Base-by-base conservation (phyloP, 345 rosid species). In the Noccaea caerulescens region DNA sequence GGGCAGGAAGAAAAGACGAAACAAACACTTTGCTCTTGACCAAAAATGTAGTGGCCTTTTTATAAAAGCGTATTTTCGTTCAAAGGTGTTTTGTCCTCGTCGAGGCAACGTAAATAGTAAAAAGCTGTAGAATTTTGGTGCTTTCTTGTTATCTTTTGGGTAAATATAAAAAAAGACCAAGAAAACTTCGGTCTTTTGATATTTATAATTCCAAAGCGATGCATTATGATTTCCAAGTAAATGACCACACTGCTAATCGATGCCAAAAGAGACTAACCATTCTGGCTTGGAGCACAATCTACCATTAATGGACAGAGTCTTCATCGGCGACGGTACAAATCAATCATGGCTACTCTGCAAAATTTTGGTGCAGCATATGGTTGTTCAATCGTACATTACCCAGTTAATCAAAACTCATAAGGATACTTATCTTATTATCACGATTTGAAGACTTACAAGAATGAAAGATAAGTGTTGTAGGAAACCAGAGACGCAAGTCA, bases 351-450 rank as follows among this genome's bases (percentile, higher is more conserved):
- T 16, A 16, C 18, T 16, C 18, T 16, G 18, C 18, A 16, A 16
- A 16, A 16, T 16, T 16, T 16, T 16, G 18, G 18, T 16, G 18
- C 18, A 16, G 18, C 18, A 13, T 33, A 7, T 10, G 47, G 23
- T 7, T 6, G n/a, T 6, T 20, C 47, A 57, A 23, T 23, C 34
- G 12, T 8, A 34, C 49, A 27, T 6, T 27, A 7, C 30, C 7
- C 27, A 49, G 8, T 51, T 51, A 33, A 70, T 13, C 50, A 43
- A 13, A 41, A 43, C 61, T 60, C 68, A 25, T 3, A 72, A 46
- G 3, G 30, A 33, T 32, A 43, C 43, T 42, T 1, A 36, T 47
- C 51, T 30, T 39, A 66, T 65, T 56, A 58, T 66, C 38, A 49
- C 23, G 30, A 56, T 25, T 60, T 16, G 5, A 34, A 61, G 43